Evolutionary conservation across 768 basidiomycete genomes (phyloP).

Genomic region (Mycena belliarum): DNA sequence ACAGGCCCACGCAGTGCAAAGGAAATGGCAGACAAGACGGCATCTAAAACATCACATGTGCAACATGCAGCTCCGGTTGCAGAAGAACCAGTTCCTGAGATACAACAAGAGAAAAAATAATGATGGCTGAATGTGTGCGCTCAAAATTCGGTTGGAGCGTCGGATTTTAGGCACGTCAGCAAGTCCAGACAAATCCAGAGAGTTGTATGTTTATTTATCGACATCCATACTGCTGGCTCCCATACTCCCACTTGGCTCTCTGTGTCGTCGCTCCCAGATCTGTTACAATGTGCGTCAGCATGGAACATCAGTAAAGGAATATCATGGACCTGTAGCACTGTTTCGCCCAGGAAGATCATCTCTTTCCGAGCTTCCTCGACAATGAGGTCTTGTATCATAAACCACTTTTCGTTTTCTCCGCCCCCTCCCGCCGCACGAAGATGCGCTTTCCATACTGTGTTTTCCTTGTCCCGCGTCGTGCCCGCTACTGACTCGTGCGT

Average conservation of each 20-base stretch:
- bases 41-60: not conserved
- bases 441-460: constrained; percentile 92
- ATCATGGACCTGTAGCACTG: constrained; percentile 82
- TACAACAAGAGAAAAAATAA: constrained; percentile 10
- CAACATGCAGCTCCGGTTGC: too few relatives aligned
- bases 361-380: constrained; percentile 96
- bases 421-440: constrained; percentile 74
- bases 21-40: not conserved
- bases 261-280: constrained; percentile 65
- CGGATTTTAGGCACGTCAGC: constrained; percentile 5
- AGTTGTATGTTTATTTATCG: constrained; percentile 26
- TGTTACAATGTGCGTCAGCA: constrained; percentile 25
- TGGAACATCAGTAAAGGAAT: constrained; percentile 8
- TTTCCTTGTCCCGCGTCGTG: constrained; percentile 91
- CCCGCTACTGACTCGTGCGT: constrained; percentile 94
- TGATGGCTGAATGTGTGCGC: not conserved
- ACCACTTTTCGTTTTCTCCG: constrained; percentile 90
- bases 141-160: not conserved
- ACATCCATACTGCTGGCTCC: constrained; percentile 32
- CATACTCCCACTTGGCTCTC: constrained; percentile 26
- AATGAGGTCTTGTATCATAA: constrained; percentile 93
- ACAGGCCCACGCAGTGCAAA: not conserved
- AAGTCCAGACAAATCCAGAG: constrained; percentile 4
- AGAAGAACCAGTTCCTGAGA: too few relatives aligned
- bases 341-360: constrained; percentile 97